Base-by-base conservation (phyloP, 306 rosid species). In the Luffa aegyptiaca region DNA sequence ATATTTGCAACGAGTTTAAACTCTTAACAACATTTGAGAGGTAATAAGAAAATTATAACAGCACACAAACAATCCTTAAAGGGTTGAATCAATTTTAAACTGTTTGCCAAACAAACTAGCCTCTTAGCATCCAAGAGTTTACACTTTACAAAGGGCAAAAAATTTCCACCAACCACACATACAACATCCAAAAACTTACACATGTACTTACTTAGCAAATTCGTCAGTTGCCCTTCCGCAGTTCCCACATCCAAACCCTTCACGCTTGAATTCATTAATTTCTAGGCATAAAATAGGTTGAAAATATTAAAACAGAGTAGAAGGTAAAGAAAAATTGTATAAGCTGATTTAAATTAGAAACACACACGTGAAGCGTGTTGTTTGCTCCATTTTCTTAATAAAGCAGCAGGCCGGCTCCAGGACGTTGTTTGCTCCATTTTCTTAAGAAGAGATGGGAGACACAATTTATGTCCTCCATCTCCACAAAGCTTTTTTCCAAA, bases 371-470 rank as follows among this genome's bases (percentile, higher is more conserved):
- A n/a, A n/a, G n/a, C n/a, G n/a, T n/a, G n/a, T n/a, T n/a, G n/a
- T n/a, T n/a, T n/a, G n/a, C n/a, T n/a, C n/a, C n/a, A n/a, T n/a
- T n/a, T n/a, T n/a, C n/a, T n/a, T n/a, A n/a, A n/a, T n/a, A n/a
- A n/a, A n/a, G n/a, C n/a, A n/a, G n/a, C n/a, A n/a, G n/a, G n/a
- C n/a, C n/a, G n/a, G n/a, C n/a, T n/a, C n/a, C n/a, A n/a, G n/a
- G n/a, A n/a, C n/a, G n/a, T n/a, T n/a, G n/a, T n/a, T n/a, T n/a
- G n/a, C n/a, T n/a, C n/a, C n/a, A n/a, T n/a, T n/a, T n/a, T n/a
- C n/a, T n/a, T 89, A 95, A 89, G 81, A 95, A 93, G 53, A 95
- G 91, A 84, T 95, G 95, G 86, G 93, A 93, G 66, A 90, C 99
- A 55, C 98, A 90, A 80, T 90, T 93, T 46, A 95, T 91, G 76